Base-by-base conservation (phyloP, 2,329 filamentous ascomycete species). In the Lithohypha guttulata region DNA sequence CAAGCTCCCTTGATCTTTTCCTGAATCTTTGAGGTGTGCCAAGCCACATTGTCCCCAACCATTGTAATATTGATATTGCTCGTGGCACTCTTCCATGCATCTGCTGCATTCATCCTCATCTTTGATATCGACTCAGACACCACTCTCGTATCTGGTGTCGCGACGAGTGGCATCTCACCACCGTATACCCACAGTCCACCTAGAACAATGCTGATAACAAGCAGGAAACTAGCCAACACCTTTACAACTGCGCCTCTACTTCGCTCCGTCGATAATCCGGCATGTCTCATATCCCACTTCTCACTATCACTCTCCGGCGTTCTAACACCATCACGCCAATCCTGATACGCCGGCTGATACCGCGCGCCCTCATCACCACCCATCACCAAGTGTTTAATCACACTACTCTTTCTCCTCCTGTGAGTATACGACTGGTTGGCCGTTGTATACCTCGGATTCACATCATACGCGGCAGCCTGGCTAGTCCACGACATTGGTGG, bases 291-390 rank as follows among this genome's bases (percentile, higher is more conserved):
- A 15, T 17, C 19, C 29, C 29, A 15, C 14, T 32, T 17, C 5
- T 17, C 34, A 11, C 9, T 20, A 10, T 20, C 20, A 20, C 33
- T 35, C 33, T 26, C 22, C 9, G 33, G 33, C 21, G 22, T 35
- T 15, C 20, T n/a, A 6, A 13, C 18, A 3, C 10, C 20, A 8
- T 17, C 14, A 4, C 26, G 35, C 35, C 35, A 39, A 23, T 31
- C 35, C 11, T 31, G 9, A 28, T 39, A 39, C 18, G n/a, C 21
- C 3, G 26, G 19, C 18, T 23, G 15, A 19, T 39, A 39, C n/a
- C n/a, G n/a, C n/a, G n/a, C n/a, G 9, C n/a, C 15, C 10, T 31
- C 35, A 31, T 39, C 29, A 18, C 31, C 18, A 4, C 35, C 14
- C 15, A 27, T 17, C 11, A 30, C 22, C 15, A 30, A 19, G 6